Evolutionary conservation across 2,329 filamentous ascomycete species (phyloP), one percentile per base, ranked within the genome.

Genomic region (Fusarium floridanum): DNA sequence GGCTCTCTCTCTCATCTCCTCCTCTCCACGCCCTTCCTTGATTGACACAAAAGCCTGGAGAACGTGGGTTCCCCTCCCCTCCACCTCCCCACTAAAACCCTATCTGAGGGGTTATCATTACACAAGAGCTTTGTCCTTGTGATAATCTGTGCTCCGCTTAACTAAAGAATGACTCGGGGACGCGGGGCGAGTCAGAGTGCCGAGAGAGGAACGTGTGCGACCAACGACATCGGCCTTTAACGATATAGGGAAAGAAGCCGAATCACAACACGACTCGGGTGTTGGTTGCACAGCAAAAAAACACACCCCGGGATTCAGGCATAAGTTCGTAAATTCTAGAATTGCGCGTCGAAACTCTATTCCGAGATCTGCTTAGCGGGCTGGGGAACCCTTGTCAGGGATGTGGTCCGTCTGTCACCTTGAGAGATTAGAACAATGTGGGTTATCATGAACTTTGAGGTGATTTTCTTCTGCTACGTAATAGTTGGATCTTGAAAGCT

Each of bases 81-180:
- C 9, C 3, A 1, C 29, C 29, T 32, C 41, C 45, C 45, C 45
- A 16, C 45, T 29, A 50, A 50, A 32, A 53, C 10, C 48, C 48
- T 53, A 53, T 53, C 48, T 53, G 48, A 53, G 48, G 48, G 48
- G 48, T 53, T 53, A 53, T 53, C 48, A 53, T 53, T 53, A 53
- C 48, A 53, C 48, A 53, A 53, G 48, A 32, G 48, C 48, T 53
- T 48, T 48, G 45, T 48, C 45, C 45, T 10, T 27, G 45, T 53
- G 48, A 53, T 53, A 29, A 50, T n/a, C 22, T 29, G 22, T 50
- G 22, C 24, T 48, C 45, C 45, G 24, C 45, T 50, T 24, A 24
- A 24, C 22, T 24, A 50, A 50, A 32, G 17, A 10, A 10, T 53
- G 48, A 53, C 48, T 53, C 48, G 48, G 48, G 17, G n/a, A 12